Base-by-base conservation (phyloP, 2,329 filamentous ascomycete species). In the Cladosporium colombiae region DNA sequence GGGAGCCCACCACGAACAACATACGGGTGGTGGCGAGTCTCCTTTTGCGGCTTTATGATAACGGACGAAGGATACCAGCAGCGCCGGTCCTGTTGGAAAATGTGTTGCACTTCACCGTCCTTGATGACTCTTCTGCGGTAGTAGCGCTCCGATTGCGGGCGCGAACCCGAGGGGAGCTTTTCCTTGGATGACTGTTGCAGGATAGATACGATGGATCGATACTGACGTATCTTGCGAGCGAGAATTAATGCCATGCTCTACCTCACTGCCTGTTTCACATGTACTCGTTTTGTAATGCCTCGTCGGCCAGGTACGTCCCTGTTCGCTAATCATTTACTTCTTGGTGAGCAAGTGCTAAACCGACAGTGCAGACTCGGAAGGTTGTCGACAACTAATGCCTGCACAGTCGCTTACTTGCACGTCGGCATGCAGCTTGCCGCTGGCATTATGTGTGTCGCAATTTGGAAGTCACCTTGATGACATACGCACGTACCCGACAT, bases 191-290 rank as follows among this genome's bases (percentile, higher is more conserved):
- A 25, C 23, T 46, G 40, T 11, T 53, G 49, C 49, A 29, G 49
- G 23, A 53, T 53, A 53, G 49, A 53, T 29, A 29, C 49, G 27
- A 29, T 29, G 55, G 31, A 55, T 55, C 52, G 52, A 55, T 55
- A 33, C 52, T 55, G 52, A 55, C 52, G 52, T 55, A 55, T 55
- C 52, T 55, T 57, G 55, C 55, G 55, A 37, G 55, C 55, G 29
- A 57, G 31, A 57, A 37, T 57, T 57, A 57, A 57, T 57, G 55
- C 55, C n/a, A 55, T 55, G 52, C 52, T 55, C 52, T 55, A 55
- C 52, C 52, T 55, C 52, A 55, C 25, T 31, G 31, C 18, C n/a
- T 55, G 29, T 55, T 10, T 21, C 52, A 55, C 52, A 16, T 11
- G 52, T 33, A n/a, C 10, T 55, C 13, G 29, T n/a, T 21, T 29